Conservation (phyloP, 2,329 filamentous ascomycete genomes). For the Massarina eburnea region DNA sequence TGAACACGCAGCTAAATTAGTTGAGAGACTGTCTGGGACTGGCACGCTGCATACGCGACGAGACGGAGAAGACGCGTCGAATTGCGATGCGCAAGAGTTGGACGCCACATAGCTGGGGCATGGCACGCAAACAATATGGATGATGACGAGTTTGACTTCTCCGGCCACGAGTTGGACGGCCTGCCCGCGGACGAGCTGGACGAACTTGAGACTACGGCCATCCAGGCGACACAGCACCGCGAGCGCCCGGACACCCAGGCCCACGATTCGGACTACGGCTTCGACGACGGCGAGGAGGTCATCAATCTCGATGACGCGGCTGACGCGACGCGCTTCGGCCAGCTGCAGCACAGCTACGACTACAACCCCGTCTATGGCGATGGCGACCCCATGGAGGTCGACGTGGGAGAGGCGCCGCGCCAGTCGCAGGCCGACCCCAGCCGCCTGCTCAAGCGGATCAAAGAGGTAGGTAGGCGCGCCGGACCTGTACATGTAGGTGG, state of each 20-base stretch:
- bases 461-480: slow-evolving; percentile 32
- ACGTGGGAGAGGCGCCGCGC: slow-evolving; percentile 22
- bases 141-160: slow-evolving; percentile 49
- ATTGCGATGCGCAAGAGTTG: slow-evolving; percentile 5
- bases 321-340: slow-evolving; percentile 3
- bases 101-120: slow-evolving; percentile 12
- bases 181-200: slow-evolving; percentile 49
- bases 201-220: slow-evolving; percentile 49
- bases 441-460: slow-evolving; percentile 46
- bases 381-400: slow-evolving; percentile 19
- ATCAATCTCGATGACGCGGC: slow-evolving; percentile 47
- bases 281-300: slow-evolving; percentile 46
- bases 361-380: slow-evolving; percentile 2
- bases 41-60: too few relatives aligned
- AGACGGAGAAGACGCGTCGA: not conserved
- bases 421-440: slow-evolving; percentile 30
- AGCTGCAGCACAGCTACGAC: slow-evolving; percentile 1
- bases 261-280: slow-evolving; percentile 45
- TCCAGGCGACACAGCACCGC: slow-evolving; percentile 45
- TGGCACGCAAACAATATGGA: slow-evolving; percentile 30
- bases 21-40: not conserved
- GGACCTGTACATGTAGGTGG: not conserved
- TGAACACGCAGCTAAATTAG: not conserved
- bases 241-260: slow-evolving; percentile 9
- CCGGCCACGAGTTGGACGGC: slow-evolving; percentile 49